phyloP scores from a whole-genome alignment of 768 basidiomycete genomes.

The Erythrobasidium yunnanense region DNA sequence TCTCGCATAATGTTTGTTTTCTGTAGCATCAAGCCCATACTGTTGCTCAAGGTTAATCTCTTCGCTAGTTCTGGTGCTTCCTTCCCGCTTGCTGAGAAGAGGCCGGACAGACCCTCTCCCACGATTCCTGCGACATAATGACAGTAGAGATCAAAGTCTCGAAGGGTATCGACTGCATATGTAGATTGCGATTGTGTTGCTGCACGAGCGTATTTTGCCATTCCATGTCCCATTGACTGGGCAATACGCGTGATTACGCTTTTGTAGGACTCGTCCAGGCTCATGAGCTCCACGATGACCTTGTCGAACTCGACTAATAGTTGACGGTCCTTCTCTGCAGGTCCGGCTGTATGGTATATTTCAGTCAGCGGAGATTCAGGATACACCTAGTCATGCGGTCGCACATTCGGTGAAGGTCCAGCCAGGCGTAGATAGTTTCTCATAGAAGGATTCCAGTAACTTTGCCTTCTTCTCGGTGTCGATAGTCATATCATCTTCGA shows the following conservation, averaged over 20 bases:
- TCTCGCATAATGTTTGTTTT: slow-evolving; percentile 98
- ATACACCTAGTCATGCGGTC: background rate
- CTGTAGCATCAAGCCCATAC: slow-evolving; percentile 88
- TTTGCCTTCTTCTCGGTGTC: slow-evolving; percentile 75
- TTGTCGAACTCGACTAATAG: slow-evolving; percentile 71
- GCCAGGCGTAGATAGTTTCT: slow-evolving; percentile 64
- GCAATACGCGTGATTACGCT: slow-evolving; percentile 70
- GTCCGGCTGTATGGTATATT: slow-evolving; percentile 48
- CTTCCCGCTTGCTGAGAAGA: slow-evolving; percentile 75
- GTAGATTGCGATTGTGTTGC: slow-evolving; percentile 53
- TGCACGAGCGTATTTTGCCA: slow-evolving; percentile 86
- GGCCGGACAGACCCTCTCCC: slow-evolving; percentile 80
- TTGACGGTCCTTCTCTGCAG: slow-evolving; percentile 75
- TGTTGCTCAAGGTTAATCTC: slow-evolving; percentile 80
- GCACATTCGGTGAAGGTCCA: slow-evolving; percentile 64
- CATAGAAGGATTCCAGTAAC: slow-evolving; percentile 68
- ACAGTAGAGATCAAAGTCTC: slow-evolving; percentile 93
- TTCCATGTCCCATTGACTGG: slow-evolving; percentile 79
- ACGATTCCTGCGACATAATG: slow-evolving; percentile 97
- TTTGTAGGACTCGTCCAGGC: slow-evolving; percentile 60
- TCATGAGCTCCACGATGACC: slow-evolving; percentile 68
- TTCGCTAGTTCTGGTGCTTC: slow-evolving; percentile 61
- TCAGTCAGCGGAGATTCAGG: too few relatives aligned
- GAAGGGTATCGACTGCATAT: slow-evolving; percentile 60
- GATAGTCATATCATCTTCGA: slow-evolving; percentile 97